phyloP scores from a whole-genome alignment of 208 protist species.

The Tetramitus jugosus region DNA sequence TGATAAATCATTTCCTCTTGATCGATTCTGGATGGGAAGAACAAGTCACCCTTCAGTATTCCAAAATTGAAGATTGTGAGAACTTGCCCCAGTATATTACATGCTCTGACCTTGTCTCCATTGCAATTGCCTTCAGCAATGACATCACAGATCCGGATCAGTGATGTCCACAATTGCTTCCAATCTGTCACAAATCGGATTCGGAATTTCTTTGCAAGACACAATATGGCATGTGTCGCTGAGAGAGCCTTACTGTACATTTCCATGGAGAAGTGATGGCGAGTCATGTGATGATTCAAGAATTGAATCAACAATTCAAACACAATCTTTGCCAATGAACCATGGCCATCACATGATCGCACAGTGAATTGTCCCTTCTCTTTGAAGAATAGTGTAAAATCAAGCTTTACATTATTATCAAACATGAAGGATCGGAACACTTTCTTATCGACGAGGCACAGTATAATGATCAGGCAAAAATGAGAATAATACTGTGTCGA shows the following conservation, averaged over 20 bases:
- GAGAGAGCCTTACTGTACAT: background rate
- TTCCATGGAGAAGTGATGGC: background rate
- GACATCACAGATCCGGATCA: background rate
- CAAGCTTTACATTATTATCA: background rate
- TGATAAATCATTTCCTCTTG: constrained; percentile 16
- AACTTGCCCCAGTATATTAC: background rate
- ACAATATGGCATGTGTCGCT: background rate
- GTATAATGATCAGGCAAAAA: background rate
- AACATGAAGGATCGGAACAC: constrained; percentile 1
- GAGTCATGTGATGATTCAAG: background rate
- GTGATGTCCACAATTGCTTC: background rate
- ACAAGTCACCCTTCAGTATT: background rate
- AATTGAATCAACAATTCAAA: constrained; percentile 12
- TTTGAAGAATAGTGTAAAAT: constrained; percentile 6
- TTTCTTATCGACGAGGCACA: constrained; percentile 8
- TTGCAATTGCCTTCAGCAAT: background rate
- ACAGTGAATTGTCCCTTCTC: background rate
- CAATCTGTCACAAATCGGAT: background rate
- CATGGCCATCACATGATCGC: background rate
- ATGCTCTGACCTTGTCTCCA: background rate
- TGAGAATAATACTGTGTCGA: constrained; percentile 2
- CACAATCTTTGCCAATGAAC: background rate
- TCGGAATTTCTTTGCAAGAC: background rate
- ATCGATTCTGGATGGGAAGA: constrained; percentile 4
- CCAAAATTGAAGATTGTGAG: background rate